Conservation (phyloP, 352 stramenopile species). For the Phytophthora lateralis region DNA sequence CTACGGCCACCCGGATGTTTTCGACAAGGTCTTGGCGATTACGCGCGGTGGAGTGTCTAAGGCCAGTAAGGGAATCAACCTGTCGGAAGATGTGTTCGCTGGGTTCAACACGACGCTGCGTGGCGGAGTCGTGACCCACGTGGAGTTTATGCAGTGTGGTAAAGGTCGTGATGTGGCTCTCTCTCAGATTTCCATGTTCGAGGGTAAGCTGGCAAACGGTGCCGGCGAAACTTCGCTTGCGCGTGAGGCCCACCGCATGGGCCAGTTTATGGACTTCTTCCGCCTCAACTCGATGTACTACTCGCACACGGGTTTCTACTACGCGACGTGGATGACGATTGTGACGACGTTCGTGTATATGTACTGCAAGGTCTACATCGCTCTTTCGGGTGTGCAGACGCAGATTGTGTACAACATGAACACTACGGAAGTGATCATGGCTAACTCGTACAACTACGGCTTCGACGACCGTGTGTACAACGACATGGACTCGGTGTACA, state of each 20-base stretch:
- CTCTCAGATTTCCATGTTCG: slow-evolving; percentile 89
- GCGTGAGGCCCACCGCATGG: slow-evolving; percentile 84
- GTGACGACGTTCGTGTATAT: slow-evolving; percentile 90
- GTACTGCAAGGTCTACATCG: slow-evolving; percentile 86
- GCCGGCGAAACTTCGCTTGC: slow-evolving; percentile 78
- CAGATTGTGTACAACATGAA: slow-evolving; percentile 83
- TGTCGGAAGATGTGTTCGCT: slow-evolving; percentile 88
- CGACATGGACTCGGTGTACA: slow-evolving; percentile 70
- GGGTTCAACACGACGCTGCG: slow-evolving; percentile 83
- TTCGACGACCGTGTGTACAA: slow-evolving; percentile 72
- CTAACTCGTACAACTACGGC: slow-evolving; percentile 46
- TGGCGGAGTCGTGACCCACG: slow-evolving; percentile 78
- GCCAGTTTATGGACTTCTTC: slow-evolving; percentile 89
- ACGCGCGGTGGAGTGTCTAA: slow-evolving; percentile 82
- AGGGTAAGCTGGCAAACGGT: slow-evolving; percentile 86
- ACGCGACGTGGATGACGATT: slow-evolving; percentile 88
- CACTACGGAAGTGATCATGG: slow-evolving; percentile 66
- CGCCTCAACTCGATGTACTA: slow-evolving; percentile 89
- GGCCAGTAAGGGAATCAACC: slow-evolving; percentile 82
- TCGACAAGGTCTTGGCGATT: slow-evolving; percentile 80
- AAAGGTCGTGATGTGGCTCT: slow-evolving; percentile 86
- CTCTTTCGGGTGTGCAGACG: slow-evolving; percentile 68
- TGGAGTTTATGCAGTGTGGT: slow-evolving; percentile 89
- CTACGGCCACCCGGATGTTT: slow-evolving; percentile 86
- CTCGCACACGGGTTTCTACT: slow-evolving; percentile 88